Evolutionary conservation across 345 rosid genomes (phyloP).

Genomic region (Aquilaria sinensis): DNA sequence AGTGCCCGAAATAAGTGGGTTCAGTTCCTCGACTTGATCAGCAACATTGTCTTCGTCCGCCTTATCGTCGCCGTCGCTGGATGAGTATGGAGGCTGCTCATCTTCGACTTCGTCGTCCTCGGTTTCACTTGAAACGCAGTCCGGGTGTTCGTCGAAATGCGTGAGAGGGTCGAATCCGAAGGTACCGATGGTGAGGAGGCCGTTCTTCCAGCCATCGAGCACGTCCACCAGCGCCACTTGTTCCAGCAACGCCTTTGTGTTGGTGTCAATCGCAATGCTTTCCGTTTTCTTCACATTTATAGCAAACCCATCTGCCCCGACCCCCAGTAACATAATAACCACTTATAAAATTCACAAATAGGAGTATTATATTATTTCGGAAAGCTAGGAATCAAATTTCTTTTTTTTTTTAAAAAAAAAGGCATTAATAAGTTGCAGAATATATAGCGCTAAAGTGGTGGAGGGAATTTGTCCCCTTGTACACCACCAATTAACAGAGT

Average conservation of each 20-base stretch:
- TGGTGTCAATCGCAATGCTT: slow-evolving; percentile 41
- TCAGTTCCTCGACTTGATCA: slow-evolving; percentile 35
- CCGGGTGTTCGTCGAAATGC: slow-evolving; percentile 25
- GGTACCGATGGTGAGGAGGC: slow-evolving; percentile 84
- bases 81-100: slow-evolving; percentile 6
- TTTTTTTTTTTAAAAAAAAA: too few species aligned
- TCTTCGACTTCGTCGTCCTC: slow-evolving; percentile 24
- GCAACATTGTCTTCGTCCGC: slow-evolving; percentile 20
- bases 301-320: slow-evolving; percentile 32
- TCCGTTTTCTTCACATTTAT: slow-evolving; percentile 47
- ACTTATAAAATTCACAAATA: too few species aligned
- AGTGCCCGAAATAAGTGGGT: slow-evolving; percentile 54
- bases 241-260: slow-evolving; percentile 53
- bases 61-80: slow-evolving; percentile 16
- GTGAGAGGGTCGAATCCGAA: slow-evolving; percentile 67
- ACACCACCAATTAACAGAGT: too few species aligned
- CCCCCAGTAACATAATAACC: too few species aligned
- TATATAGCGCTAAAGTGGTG: too few species aligned
- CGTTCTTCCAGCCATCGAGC: slow-evolving; percentile 75
- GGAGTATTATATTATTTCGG: too few species aligned
- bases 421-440: too few species aligned
- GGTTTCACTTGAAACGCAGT: slow-evolving; percentile 17
- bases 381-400: too few species aligned
- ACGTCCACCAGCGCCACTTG: slow-evolving; percentile 61
- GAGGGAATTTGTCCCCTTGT: too few species aligned